Conservation (phyloP, 2,329 filamentous ascomycete genomes). For the Ophiostoma triangulosporum region DNA sequence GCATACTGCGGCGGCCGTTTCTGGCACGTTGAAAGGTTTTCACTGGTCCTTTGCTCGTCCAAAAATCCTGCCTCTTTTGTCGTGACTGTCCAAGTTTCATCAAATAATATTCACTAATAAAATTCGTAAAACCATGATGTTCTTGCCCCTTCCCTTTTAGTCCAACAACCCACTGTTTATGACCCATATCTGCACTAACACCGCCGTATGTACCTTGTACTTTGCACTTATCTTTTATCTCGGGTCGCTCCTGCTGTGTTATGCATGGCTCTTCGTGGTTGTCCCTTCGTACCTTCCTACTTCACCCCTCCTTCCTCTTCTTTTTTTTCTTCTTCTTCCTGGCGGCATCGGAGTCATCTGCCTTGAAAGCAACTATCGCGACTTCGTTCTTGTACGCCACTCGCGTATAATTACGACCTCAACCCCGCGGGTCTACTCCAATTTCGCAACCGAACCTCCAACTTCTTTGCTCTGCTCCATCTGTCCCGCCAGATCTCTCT, state of each 20-base stretch:
- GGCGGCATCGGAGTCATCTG: background rate
- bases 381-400: background rate
- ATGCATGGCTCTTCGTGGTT: background rate
- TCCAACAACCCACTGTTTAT: background rate
- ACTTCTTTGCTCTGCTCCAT: background rate
- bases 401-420: background rate
- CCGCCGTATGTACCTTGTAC: background rate
- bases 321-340: background rate
- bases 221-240: slow-evolving; percentile 5
- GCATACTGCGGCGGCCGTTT: too few relatives aligned
- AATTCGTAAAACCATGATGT: background rate
- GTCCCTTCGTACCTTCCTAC: background rate
- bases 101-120: too few relatives aligned
- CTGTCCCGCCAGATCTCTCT: too few relatives aligned
- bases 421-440: background rate
- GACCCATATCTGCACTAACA: background rate
- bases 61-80: too few relatives aligned
- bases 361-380: background rate
- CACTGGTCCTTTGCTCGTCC: too few relatives aligned
- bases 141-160: background rate
- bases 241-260: background rate
- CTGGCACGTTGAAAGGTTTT: too few relatives aligned
- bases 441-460: background rate
- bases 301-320: slow-evolving; percentile 3
- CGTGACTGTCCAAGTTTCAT: too few relatives aligned